A percentile compares a stretch with the other conserved stretches of the same genome.
phyloP scores from a whole-genome alignment of 305 asterid species.

The Fraxinus baroniana region DNA sequence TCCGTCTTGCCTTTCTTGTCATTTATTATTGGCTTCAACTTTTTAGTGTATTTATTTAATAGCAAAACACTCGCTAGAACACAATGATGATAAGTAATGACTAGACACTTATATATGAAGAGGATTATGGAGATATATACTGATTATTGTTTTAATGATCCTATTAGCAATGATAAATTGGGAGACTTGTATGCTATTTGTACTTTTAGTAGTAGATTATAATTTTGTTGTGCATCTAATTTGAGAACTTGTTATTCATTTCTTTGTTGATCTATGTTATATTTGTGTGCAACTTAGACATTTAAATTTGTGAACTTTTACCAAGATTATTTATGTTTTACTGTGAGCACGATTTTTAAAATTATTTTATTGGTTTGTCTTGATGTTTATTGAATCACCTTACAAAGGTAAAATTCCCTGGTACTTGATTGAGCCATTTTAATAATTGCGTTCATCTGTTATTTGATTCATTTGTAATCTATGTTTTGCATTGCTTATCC shows the following conservation, averaged over 20 bases:
- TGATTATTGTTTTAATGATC: neutral
- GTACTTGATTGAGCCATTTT: neutral
- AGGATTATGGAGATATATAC: neutral
- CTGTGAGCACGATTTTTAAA: neutral
- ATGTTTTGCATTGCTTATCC: conserved; percentile 7
- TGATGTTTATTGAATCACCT: neutral
- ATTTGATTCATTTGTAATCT: conserved; percentile 3
- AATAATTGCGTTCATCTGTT: neutral
- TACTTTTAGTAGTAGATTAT: neutral
- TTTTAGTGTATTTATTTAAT: neutral
- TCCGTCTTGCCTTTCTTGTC: neutral
- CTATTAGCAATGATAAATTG: neutral
- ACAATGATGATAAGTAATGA: neutral
- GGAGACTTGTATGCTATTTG: neutral
- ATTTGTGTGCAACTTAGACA: neutral
- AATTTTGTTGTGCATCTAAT: neutral
- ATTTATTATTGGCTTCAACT: neutral
- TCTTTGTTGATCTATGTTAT: neutral
- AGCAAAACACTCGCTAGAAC: neutral
- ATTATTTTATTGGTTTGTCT: neutral
- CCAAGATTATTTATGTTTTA: neutral
- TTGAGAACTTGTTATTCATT: neutral
- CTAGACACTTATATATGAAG: neutral
- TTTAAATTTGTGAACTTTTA: neutral
- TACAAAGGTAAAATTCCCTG: neutral